Evolutionary conservation across 2,329 filamentous ascomycete species (phyloP).

Genomic region (Aspergillus novoparasiticus): DNA sequence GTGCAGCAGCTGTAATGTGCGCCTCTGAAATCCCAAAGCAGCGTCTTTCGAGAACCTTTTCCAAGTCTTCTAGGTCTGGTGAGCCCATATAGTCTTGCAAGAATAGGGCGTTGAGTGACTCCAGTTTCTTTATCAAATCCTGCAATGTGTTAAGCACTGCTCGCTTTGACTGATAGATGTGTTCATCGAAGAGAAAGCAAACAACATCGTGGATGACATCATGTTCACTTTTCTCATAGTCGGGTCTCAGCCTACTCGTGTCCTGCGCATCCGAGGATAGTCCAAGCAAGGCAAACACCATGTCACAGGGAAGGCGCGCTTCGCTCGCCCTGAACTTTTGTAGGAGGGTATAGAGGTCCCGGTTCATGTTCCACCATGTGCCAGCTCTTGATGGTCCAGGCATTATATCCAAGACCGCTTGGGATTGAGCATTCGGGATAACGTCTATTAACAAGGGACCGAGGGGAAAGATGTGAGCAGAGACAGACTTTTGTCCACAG

Average conservation of each 20-base stretch:
- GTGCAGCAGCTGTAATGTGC: no score
- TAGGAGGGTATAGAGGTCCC: not conserved
- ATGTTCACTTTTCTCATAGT: not conserved
- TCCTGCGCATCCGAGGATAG: not conserved
- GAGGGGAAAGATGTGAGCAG: not conserved
- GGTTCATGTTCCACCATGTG: not conserved
- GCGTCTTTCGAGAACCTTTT: no score
- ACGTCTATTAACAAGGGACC: not conserved
- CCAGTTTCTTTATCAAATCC: not conserved
- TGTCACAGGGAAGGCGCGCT: not conserved
- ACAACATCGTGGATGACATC: not conserved
- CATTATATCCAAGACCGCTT: not conserved
- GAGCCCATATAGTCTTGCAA: not conserved
- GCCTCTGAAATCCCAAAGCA: no score
- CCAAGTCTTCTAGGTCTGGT: not conserved
- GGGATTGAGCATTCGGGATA: not conserved
- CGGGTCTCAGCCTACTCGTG: not conserved
- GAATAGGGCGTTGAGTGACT: rapidly evolving
- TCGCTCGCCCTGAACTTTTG: not conserved
- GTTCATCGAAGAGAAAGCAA: not conserved
- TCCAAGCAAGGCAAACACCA: not conserved
- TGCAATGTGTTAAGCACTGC: not conserved
- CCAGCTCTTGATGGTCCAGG: not conserved
- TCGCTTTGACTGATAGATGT: not conserved
- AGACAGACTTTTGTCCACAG: not conserved